Conservation (phyloP, 257 asterid genomes). For the Plantago elongata region DNA sequence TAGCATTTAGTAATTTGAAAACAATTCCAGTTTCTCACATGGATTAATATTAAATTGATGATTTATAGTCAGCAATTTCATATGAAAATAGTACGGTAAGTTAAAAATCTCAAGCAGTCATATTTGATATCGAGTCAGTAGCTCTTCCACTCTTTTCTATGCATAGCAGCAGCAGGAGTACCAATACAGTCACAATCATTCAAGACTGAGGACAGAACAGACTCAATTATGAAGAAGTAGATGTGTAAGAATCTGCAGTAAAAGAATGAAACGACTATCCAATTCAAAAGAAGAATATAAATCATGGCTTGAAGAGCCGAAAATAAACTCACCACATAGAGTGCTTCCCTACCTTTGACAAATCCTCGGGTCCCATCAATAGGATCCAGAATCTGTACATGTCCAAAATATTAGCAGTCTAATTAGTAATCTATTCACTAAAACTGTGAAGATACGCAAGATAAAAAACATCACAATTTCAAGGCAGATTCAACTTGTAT, state of each 20-base stretch:
- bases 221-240: constrained; percentile 2
- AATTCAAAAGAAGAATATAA: constrained; percentile 11
- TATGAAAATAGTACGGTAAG: no score
- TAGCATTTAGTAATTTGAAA: no score
- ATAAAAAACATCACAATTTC: constrained; percentile 7
- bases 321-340: constrained; percentile 78
- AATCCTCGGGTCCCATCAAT: constrained; percentile 97
- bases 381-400: constrained; percentile 87
- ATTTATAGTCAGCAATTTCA: no score
- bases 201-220: constrained; percentile 10
- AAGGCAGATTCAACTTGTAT: constrained; percentile 4
- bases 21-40: no score
- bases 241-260: constrained; percentile 1
- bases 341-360: constrained; percentile 82
- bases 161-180: constrained; percentile 5
- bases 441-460: constrained; percentile 2
- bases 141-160: no score
- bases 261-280: constrained; percentile 8
- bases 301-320: constrained; percentile 14
- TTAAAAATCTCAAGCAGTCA: no score
- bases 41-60: no score
- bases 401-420: constrained; percentile 15
- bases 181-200: constrained; percentile 1
- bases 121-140: no score
- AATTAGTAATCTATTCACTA: constrained; percentile 5